A percentile compares a stretch with the other conserved stretches of the same genome.
phyloP scores from a whole-genome alignment of 768 basidiomycete species.

The Ramaria rubella region DNA sequence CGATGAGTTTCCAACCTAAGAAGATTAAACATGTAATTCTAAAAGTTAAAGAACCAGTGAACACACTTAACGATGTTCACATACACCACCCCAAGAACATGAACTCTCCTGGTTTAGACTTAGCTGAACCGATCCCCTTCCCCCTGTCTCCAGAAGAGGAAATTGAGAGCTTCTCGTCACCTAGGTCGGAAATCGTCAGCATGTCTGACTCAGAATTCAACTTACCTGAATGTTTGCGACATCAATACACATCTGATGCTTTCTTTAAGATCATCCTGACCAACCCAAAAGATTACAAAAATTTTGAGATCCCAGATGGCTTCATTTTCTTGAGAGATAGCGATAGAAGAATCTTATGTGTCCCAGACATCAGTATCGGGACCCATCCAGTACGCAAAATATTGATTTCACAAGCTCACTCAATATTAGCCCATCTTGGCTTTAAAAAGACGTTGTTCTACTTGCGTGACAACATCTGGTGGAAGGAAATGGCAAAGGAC shows the following conservation, averaged over 20 bases:
- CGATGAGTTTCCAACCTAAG: too few relatives aligned
- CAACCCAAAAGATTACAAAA: conserved; percentile 2
- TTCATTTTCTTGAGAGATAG: conserved; percentile 8
- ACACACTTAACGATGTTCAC: too few relatives aligned
- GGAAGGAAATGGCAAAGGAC: too few relatives aligned
- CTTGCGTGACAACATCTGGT: too few relatives aligned
- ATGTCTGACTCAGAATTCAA: conserved; percentile 10
- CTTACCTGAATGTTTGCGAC: conserved; percentile 12
- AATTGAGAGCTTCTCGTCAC: too few relatives aligned
- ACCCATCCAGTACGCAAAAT: conserved; percentile 13
- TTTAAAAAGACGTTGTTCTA: conserved; percentile 27
- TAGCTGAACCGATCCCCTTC: too few relatives aligned
- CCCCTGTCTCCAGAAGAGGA: too few relatives aligned
- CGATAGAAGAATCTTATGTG: background rate
- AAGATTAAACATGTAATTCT: too few relatives aligned
- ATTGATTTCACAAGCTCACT: conserved; percentile 22
- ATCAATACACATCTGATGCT: conserved; percentile 16
- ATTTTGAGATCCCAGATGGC: too few relatives aligned
- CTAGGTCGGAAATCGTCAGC: background rate
- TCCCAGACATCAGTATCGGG: conserved; percentile 5
- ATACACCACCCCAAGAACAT: too few relatives aligned
- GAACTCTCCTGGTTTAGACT: too few relatives aligned
- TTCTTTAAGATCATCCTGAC: conserved; percentile 23
- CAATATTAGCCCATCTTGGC: conserved; percentile 34
- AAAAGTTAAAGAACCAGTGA: too few relatives aligned